Base-by-base conservation (phyloP, 2,329 filamentous ascomycete genomes). In the Aspergillus sp. region DNA sequence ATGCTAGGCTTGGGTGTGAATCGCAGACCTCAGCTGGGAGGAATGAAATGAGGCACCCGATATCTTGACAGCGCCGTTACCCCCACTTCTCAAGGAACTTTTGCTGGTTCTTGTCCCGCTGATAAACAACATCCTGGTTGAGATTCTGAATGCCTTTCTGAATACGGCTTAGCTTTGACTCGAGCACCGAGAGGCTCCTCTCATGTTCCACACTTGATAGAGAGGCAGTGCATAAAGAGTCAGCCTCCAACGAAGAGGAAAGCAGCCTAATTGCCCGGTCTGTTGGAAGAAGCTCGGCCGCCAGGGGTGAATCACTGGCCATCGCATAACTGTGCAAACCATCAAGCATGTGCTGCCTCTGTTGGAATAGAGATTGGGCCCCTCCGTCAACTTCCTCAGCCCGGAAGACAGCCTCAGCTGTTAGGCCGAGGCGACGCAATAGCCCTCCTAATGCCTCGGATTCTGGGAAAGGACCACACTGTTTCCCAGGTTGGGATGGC, bases 41-140 rank as follows among this genome's bases (percentile, higher is more conserved):
- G 4, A 12, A 20, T 20, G 17, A 11, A 12, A 20, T 20, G 17
- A n/a, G 19, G 40, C 17, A 42, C 19, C n/a, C 13, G 40, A 42
- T 20, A n/a, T 46, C 13, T 15, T 27, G 22, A 45, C 5, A 24
- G 12, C 4, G 22, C n/a, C 34, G 7, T 42, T 62, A 70, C 15
- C 54, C 27, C 74, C 74, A 77, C 50, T 55, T 66, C 42, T 73
- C 68, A 40, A 76, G 55, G 51, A 77, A 73, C 39, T 50, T 68
- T 13, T 70, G 69, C 39, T 65, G 68, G 12, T 52, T 55, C 47
- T 63, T 65, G 54, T 75, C 71, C 24, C 68, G 66, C 39, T 69
- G 68, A 56, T 71, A 64, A 39, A 76, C 56, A 51, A 68, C 59
- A 53, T 72, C 70, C 57, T 72, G 45, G 46, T 75, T 63, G 24